These are phyloP conservation scores for Leishmania turanica DNA, from an alignment of 208 protist species.

Conservation along the genomic window DNA sequence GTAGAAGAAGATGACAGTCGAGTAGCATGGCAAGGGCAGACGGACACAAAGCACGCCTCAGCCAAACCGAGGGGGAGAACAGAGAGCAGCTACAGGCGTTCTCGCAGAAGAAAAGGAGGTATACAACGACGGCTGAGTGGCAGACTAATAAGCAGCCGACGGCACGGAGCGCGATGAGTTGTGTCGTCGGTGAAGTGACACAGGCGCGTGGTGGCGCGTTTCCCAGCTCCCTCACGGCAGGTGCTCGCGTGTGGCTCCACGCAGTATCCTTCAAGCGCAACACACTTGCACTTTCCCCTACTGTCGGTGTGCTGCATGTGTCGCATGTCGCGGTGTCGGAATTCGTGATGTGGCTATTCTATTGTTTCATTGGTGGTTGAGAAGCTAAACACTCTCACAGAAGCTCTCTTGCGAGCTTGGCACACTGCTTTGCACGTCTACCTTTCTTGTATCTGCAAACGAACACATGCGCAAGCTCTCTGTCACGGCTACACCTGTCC, in stretches of 20 bases:
- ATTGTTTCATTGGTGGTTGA: background rate
- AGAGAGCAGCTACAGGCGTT: background rate
- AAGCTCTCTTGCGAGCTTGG: background rate
- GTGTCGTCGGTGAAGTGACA: background rate
- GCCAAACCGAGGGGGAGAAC: background rate
- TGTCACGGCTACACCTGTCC: background rate
- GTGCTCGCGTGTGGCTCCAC: background rate
- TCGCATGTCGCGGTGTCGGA: background rate
- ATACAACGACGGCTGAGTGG: background rate
- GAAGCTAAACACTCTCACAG: background rate
- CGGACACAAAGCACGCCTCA: background rate
- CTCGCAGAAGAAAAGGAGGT: background rate
- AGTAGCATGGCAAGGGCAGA: background rate
- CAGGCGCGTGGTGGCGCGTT: background rate
- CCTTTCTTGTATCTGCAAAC: background rate
- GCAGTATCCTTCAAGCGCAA: background rate
- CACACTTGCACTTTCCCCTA: background rate
- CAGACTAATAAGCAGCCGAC: background rate
- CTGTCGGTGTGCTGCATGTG: background rate
- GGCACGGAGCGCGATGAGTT: background rate
- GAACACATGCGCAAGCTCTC: background rate
- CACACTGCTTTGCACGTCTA: background rate
- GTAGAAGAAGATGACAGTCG: background rate
- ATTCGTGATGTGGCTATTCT: background rate
- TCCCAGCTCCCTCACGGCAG: background rate